Evolutionary conservation across 495 filamentous ascomycete species (phyloP), one percentile per base, ranked within the genome.

Genomic region (Penicillium parvum): DNA sequence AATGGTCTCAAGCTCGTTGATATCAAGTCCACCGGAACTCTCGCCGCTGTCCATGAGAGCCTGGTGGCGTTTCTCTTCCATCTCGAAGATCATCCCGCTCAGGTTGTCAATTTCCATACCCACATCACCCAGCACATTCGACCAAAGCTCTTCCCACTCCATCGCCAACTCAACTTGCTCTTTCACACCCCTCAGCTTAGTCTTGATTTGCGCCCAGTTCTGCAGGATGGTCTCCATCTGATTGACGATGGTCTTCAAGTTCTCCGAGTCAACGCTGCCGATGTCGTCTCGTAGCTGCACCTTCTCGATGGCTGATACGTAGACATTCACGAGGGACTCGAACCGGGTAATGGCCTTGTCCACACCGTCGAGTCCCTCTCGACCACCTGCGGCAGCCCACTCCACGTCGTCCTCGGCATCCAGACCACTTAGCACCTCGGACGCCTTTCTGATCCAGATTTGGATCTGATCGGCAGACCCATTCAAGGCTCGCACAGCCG

Each of bases 81-180:
- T 94, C 60, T 97, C 90, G 52, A 96, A 96, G 23, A 97, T 84
- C 28, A 94, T 68, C 22, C 82, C 75, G 58, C 80, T 78, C 9
- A 96, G 77, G 7, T 84, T 83, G 45, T 95, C 88, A 61, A 96
- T 78, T 64, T 98, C 92, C 40, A 83, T 77, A 26, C 87, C 85
- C 32, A 98, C 96, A 64, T 97, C 91, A 25, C 91, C 90, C 12
- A 98, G 69, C 14, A 97, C 89, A 57, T 75, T 87, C 50, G 85
- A 86, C 90, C 91, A 96, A 15, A 98, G 73, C 67, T 97, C 92
- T 60, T 95, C 90, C 91, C 91, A 98, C 52, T 98, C 92, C 88
- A 96, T 90, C 6, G 92, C 92, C 36, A 95, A 75, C 63, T 96
- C 92, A 5, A 97, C 91, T 49, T 96, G 90, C 27, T 78, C 78